Evolutionary conservation across 495 filamentous ascomycete species (phyloP), one percentile per base, ranked within the genome.

Genomic region (Thozetella sp.): DNA sequence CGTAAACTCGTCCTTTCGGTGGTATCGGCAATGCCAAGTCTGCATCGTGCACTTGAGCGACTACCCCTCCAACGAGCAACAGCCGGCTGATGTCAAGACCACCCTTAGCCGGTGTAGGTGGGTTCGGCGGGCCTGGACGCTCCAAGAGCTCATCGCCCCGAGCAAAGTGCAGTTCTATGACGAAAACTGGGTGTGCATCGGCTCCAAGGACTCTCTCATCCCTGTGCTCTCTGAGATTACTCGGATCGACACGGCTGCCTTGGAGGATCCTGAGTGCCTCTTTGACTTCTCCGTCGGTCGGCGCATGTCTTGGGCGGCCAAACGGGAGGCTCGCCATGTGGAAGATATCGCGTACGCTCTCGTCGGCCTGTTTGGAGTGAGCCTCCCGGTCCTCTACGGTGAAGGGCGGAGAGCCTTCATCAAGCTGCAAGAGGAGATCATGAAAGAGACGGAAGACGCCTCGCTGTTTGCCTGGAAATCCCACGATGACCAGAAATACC

Each of bases 111-210:
- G 15, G 30, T 22, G 22, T 51, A 27, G 55, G 20, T 73, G 70
- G 67, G 71, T 72, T 50, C 62, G 30, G 3, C 22, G 70, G 46
- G 69, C 69, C 1, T 73, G 70, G 70, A 73, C 70, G 2, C 56
- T 73, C 12, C 70, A 73, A 30, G 70, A 37, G 30, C 30, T 37
- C 30, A 37, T 37, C 15, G 30, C 30, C 15, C 30, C 30, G 15
- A 37, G 15, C 30, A 15, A 37, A 6, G 30, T 37, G 30, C 30
- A 15, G 30, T 37, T 37, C 30, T 37, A 37, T 15, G 30, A 37
- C 30, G 30, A 37, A 37, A 37, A 15, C 30, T 37, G 30, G 30
- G 6, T 15, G 30, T 37, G 6, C 30, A 37, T 37, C 30, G 30
- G 30, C 30, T 37, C 30, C 6, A 37, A 37, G 15, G 30, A 37